Base-by-base conservation (phyloP, 495 filamentous ascomycete genomes). In the Penicillium cosmopolitanum region DNA sequence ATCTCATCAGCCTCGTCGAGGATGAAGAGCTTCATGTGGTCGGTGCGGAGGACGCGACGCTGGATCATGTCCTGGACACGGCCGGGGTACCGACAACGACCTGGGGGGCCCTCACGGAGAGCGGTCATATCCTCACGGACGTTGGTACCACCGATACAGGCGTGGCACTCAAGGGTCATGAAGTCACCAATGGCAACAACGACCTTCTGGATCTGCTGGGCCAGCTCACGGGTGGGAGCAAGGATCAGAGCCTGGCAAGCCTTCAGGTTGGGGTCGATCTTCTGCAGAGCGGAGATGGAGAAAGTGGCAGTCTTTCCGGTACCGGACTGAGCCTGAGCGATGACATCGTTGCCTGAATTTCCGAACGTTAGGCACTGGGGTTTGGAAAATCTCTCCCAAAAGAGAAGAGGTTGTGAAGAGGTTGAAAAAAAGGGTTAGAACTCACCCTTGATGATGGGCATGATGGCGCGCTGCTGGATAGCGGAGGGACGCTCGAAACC, bases 21-120 rank as follows among this genome's bases (percentile, higher is more conserved):
- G 66, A 98, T 92, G 76, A 98, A 93, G 84, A 97, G 93, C 89
- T 98, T 98, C 88, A 98, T 97, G 74, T 89, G 82, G 76, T 92
- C 89, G 65, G 95, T 98, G 78, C 89, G 90, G 65, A 98, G 84
- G 73, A 93, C 88, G 73, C 93, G 92, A 58, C 95, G 91, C 76
- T 94, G 92, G 80, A 98, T 98, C 95, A 98, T 98, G 76, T 98
- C 95, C 12, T 94, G 88, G 65, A 98, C 96, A 85, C 95, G 95
- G 56, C 95, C 95, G 60, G 95, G 35, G 95, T 98, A 67, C 95
- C 95, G 55, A 94, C 92, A 70, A 98, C 93, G 65, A 98, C 89
- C 80, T 98, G 95, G 64, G 64, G 92, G 93, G 62, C 95, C 95
- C 53, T 97, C 91, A 70, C 95, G 88, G 66, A 98, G 92, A 71